A percentile compares a stretch with the other conserved stretches of the same genome.
phyloP scores from a whole-genome alignment of 306 rosid species.

The Dicorynia guianensis region DNA sequence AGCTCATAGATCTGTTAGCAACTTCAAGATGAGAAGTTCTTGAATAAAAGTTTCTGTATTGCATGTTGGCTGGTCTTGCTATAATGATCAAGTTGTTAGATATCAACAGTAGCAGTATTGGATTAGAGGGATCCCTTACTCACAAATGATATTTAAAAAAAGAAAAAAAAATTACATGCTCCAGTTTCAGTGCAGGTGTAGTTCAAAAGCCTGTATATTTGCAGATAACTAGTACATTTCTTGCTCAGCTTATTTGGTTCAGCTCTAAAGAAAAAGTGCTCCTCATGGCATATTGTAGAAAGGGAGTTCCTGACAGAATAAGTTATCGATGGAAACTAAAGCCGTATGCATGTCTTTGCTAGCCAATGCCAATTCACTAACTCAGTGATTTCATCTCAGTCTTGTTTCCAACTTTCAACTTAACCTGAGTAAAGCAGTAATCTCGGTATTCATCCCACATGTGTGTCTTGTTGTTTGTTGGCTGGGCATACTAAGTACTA shows the following conservation, averaged over 20 bases:
- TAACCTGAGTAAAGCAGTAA: neutral
- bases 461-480: neutral
- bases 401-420: neutral
- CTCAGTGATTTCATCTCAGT: neutral
- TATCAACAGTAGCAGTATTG: neutral
- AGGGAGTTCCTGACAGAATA: neutral
- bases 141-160: neutral
- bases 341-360: slow-evolving; percentile 2
- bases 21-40: neutral
- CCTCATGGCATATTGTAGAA: neutral
- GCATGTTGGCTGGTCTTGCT: neutral
- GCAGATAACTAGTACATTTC: neutral
- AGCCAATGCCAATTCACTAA: neutral
- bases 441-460: neutral
- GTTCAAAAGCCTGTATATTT: neutral
- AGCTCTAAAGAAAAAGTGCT: neutral
- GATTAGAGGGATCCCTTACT: neutral
- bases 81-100: neutral
- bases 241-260: neutral
- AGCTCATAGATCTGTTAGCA: neutral
- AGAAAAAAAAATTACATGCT: neutral
- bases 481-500: neutral
- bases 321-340: neutral
- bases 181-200: neutral
- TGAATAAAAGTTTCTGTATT: neutral